Evolutionary conservation across 1,284 basidiomycete species (phyloP).

Genomic region (Cryptococcus neoformans): DNA sequence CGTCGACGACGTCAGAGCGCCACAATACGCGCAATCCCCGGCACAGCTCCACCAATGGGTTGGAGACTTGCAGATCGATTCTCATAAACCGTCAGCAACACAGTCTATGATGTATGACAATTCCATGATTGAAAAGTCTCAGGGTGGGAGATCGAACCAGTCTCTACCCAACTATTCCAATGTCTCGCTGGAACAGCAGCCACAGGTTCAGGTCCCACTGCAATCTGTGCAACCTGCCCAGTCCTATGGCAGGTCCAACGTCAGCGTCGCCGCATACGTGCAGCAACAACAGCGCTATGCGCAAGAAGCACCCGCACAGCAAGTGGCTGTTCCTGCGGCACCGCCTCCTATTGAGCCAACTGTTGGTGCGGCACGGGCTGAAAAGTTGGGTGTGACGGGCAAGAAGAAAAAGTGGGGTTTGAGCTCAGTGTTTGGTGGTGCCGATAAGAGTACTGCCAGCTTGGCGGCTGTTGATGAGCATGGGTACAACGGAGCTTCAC

Average conservation of each 20-base stretch:
- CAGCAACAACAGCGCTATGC: constrained; percentile 17
- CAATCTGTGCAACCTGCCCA: background rate
- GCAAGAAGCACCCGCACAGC: background rate
- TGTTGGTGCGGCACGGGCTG: constrained; percentile 14
- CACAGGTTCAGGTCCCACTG: background rate
- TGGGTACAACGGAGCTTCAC: constrained; percentile 55
- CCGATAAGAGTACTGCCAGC: constrained; percentile 58
- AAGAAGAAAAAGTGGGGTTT: constrained; percentile 52
- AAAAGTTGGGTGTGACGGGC: constrained; percentile 22
- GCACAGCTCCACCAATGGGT: constrained; percentile 14
- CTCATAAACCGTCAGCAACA: constrained; percentile 7
- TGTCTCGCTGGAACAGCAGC: constrained; percentile 5
- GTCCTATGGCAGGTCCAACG: background rate
- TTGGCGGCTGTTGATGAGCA: constrained; percentile 63
- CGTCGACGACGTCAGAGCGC: background rate
- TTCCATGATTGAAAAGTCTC: constrained; percentile 21
- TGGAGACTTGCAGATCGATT: constrained; percentile 10
- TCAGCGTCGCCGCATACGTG: constrained; percentile 26
- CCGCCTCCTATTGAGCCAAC: constrained; percentile 9
- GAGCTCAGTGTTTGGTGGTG: constrained; percentile 65
- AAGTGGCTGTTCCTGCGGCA: constrained; percentile 6
- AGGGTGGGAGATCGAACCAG: constrained; percentile 10
- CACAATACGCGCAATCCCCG: background rate
- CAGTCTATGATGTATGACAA: constrained; percentile 22
- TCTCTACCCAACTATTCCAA: constrained; percentile 18